Evolutionary conservation across 2,329 filamentous ascomycete genomes (phyloP), one percentile per base, ranked within the genome.

Genomic region (Fusarium sororula): DNA sequence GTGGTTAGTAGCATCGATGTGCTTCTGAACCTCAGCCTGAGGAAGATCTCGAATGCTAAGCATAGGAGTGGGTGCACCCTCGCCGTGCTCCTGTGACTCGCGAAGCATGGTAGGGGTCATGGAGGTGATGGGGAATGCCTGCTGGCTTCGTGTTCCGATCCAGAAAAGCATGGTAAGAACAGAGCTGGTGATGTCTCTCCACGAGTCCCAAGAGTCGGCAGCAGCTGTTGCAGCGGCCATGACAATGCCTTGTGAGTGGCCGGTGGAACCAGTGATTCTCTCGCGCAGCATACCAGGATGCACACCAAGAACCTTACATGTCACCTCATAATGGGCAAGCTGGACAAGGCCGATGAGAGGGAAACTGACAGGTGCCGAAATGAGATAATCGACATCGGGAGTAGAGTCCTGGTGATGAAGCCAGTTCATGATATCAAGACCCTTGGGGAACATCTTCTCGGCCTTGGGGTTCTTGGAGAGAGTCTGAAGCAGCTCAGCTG

Each of bases 1-100:
- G 82, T 98, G 92, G 84, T 99, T 99, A 75, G 96, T 99, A 20
- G 93, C 93, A 84, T 98, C 93, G 77, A 99, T 97, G 84, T 98
- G 96, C 83, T 96, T 95, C 84, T 99, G 95, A 18, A 99, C 94
- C 76, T 97, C 93, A 48, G 92, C 89, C 79, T 93, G 90, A 1
- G 96, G 93, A 35, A 99, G 90, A 80, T 99, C 96, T 56, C 96
- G 94, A 75, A 99, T 97, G 79, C 96, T 98, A 75, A 99, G 86
- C 96, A 99, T 99, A 47, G 96, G 97, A 3, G 96, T 98, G 4
- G 97, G 96, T 11, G 89, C 90, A n/a, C 97, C 97, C 85, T 99
- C 96, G 59, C 96, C 96, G 82, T 96, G 92, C 81, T 98, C 96
- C 75, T 94, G 89, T 3, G 96, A 98, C 84, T 99, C 96, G 81